Evolutionary conservation across 2,329 filamentous ascomycete genomes (phyloP).

Genomic region (Ceratocystis alfenasii): DNA sequence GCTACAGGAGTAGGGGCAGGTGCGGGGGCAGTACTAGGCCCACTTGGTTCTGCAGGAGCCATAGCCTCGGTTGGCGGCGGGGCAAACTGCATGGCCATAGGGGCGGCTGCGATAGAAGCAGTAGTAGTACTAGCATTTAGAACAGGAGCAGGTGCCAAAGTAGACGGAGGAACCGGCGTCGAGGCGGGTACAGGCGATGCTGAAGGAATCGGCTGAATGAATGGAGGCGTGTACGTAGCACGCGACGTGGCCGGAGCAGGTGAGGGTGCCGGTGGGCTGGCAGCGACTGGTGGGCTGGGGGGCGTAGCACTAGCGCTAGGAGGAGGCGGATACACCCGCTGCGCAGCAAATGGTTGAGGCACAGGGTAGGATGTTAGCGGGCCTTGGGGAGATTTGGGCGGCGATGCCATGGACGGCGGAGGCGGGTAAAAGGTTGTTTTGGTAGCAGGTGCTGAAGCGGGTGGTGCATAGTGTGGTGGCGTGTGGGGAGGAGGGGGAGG

Average conservation of each 20-base stretch:
- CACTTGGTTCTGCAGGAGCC: constrained; percentile 24
- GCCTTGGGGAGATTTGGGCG: constrained; percentile 26
- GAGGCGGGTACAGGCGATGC: background rate
- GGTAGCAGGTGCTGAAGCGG: constrained; percentile 36
- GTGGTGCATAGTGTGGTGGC: constrained; percentile 25
- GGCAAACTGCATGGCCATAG: constrained; percentile 14
- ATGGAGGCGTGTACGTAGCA: background rate
- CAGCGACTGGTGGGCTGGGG: constrained; percentile 9
- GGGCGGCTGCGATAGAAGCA: background rate
- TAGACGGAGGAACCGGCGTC: background rate
- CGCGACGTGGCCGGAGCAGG: background rate
- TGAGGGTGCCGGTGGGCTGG: background rate
- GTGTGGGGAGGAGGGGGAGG: constrained; percentile 17
- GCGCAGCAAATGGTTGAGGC: constrained; percentile 25
- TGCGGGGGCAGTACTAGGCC: background rate
- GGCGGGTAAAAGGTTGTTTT: constrained; percentile 37
- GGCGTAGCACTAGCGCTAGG: constrained; percentile 24
- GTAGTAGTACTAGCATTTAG: background rate
- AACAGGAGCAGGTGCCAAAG: background rate
- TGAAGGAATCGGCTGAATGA: background rate
- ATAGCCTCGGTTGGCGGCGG: constrained; percentile 20
- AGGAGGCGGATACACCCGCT: constrained; percentile 27
- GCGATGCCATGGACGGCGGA: constrained; percentile 30
- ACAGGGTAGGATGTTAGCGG: constrained; percentile 29
- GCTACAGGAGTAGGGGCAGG: background rate